Base-by-base conservation (phyloP, 768 basidiomycete species). In the Boletus subparvulus region DNA sequence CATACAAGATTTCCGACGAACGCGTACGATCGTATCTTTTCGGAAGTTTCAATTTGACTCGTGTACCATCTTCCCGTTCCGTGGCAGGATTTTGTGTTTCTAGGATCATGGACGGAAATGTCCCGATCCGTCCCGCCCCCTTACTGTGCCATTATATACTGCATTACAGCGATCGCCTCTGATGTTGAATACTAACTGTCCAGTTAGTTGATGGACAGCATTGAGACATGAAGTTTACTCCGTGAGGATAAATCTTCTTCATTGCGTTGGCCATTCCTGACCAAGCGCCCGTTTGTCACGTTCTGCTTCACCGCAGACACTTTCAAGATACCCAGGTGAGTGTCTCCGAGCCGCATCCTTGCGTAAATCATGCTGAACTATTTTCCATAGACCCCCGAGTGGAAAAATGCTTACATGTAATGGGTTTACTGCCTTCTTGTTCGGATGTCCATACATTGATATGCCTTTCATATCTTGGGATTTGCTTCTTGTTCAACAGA, bases 311-410 rank as follows among this genome's bases (percentile, higher is more conserved):
- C 35, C n/a, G 14, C 56, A 89, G 88, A 59, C 84, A 88, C 68
- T 74, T 90, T 17, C 75, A 83, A 61, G 86, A 90, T 64, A 84
- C 83, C 1, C 86, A 87, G 77, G 88, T 83, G 58, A 45, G 67
- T 55, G n/a, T 39, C 35, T 36, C 14, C 14, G 3, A 30, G 9
- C n/a, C 11, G n/a, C 32, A 10, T 49, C 19, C 28, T 6, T 12
- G 7, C 36, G 50, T 11, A 37, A 39, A 30, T 37, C 36, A 30
- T 54, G 35, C 32, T 51, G 46, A 60, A 47, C 3, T 42, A 26
- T 53, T 13, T 53, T 54, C 54, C 39, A 8, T 46, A 90, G 90
- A 84, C 80, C 32, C 83, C 87, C 2, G 90, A 91, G 71, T 92
- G 70, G 70, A 63, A 68, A 47, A 65, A 60, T 36, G 72, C 70